Percentiles rank a stretch among this genome's conserved stretches.
Conservation (phyloP, 192 early-diverging fungal genomes). For the Thamnidium elegans region DNA sequence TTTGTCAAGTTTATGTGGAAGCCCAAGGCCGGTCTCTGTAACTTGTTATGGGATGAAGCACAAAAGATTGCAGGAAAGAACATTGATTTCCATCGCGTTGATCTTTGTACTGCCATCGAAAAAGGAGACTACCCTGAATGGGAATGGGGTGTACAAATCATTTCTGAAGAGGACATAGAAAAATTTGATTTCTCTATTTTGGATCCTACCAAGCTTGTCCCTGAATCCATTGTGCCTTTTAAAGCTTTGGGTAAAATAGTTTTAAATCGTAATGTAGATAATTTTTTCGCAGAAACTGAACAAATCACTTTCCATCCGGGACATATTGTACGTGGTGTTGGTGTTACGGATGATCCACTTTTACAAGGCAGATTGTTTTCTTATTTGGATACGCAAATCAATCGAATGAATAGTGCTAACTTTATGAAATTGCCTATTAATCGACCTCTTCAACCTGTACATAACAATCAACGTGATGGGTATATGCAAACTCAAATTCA, state of each 20-base stretch:
- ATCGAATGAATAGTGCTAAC: constrained; percentile 41
- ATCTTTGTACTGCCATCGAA: constrained; percentile 39
- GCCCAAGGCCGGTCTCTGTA: constrained; percentile 34
- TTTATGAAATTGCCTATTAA: constrained; percentile 49
- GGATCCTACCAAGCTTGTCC: constrained; percentile 49
- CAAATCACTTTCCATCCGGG: constrained; percentile 44
- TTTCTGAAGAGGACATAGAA: constrained; percentile 29
- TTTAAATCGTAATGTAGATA: constrained; percentile 42
- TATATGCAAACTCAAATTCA: constrained; percentile 27
- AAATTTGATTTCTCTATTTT: constrained; percentile 42
- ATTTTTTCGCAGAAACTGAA: constrained; percentile 49
- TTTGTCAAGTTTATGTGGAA: constrained; percentile 51
- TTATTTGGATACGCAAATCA: constrained; percentile 47
- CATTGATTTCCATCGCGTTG: constrained; percentile 42
- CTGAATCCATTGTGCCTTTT: constrained; percentile 41
- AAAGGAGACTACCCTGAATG: constrained; percentile 42
- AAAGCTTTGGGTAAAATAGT: constrained; percentile 40
- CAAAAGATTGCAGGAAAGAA: constrained; percentile 40
- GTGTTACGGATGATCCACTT: constrained; percentile 42
- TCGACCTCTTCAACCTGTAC: constrained; percentile 34
- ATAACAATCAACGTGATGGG: constrained; percentile 50
- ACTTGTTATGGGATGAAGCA: constrained; percentile 38
- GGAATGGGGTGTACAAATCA: constrained; percentile 43
- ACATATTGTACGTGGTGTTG: constrained; percentile 43
- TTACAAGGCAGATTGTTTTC: constrained; percentile 47